A percentile compares a stretch with the other conserved stretches of the same genome.
phyloP scores from a whole-genome alignment of 2,329 filamentous ascomycete genomes.

The Furcasterigmium sp. region DNA sequence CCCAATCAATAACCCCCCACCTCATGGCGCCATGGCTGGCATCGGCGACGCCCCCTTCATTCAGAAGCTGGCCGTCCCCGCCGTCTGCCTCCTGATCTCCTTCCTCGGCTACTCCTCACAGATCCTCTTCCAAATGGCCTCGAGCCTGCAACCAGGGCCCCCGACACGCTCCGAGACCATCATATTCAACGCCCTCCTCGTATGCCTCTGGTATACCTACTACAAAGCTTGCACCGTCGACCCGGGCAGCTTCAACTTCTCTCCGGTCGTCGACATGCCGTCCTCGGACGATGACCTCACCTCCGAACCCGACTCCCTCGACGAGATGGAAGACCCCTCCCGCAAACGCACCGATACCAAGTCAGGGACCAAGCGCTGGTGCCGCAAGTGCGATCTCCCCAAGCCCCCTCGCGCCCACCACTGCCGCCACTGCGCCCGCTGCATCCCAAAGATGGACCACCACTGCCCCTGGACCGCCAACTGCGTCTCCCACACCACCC shows the following conservation, averaged over 20 bases:
- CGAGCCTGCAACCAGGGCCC: slow-evolving; percentile 55
- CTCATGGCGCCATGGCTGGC: slow-evolving; percentile 31
- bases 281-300: slow-evolving; percentile 17
- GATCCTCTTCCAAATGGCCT: slow-evolving; percentile 58
- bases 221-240: slow-evolving; percentile 53
- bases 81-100: slow-evolving; percentile 58
- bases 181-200: slow-evolving; percentile 61
- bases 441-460: slow-evolving; percentile 78
- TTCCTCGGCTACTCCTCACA: slow-evolving; percentile 72
- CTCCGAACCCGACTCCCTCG: slow-evolving; percentile 14
- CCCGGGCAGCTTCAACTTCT: slow-evolving; percentile 49
- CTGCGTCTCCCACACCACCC: slow-evolving; percentile 76
- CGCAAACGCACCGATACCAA: neutral
- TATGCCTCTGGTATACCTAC: slow-evolving; percentile 65
- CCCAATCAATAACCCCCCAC: neutral
- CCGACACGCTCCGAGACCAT: slow-evolving; percentile 50
- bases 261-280: slow-evolving; percentile 26
- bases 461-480: slow-evolving; percentile 83
- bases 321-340: neutral
- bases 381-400: slow-evolving; percentile 66
- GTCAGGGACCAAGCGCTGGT: slow-evolving; percentile 47
- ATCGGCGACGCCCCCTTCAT: slow-evolving; percentile 35
- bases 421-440: slow-evolving; percentile 70
- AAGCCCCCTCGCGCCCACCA: slow-evolving; percentile 79
- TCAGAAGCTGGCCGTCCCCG: slow-evolving; percentile 60